These are phyloP conservation scores for Russula earlei DNA, from an alignment of 768 basidiomycete species.

Conservation along the genomic window DNA sequence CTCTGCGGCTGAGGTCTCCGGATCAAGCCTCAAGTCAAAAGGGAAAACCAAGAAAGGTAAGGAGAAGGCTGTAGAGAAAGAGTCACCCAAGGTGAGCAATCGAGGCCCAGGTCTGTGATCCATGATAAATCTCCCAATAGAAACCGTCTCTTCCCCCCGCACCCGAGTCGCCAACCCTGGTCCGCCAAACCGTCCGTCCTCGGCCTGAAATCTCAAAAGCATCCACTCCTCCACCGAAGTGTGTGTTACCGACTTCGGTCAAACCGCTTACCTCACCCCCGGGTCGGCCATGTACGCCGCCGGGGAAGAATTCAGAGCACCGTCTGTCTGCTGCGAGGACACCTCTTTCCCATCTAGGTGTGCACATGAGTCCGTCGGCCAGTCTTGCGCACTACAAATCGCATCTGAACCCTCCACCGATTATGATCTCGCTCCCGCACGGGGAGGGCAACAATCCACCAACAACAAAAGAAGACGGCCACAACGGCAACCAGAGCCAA, in stretches of 20 bases:
- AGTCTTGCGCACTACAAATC: constrained; percentile 63
- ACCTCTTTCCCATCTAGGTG: constrained; percentile 56
- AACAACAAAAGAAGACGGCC: constrained; percentile 23
- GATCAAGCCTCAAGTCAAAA: constrained; percentile 6
- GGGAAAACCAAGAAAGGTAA: constrained; percentile 18
- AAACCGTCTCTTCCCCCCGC: constrained; percentile 14
- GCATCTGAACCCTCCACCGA: constrained; percentile 53
- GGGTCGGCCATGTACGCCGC: constrained; percentile 32
- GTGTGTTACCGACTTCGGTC: neutral
- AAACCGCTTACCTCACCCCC: constrained; percentile 29
- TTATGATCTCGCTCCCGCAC: constrained; percentile 23
- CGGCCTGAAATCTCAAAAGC: neutral
- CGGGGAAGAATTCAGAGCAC: constrained; percentile 23
- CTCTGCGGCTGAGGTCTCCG: neutral
- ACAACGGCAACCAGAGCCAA: neutral
- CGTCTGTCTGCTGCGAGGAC: constrained; percentile 54
- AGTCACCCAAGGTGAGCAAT: constrained; percentile 4
- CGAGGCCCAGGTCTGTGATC: neutral
- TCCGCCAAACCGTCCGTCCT: constrained; percentile 8
- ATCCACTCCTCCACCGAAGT: constrained; percentile 11
- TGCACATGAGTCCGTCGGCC: constrained; percentile 60
- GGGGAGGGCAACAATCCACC: constrained; percentile 26
- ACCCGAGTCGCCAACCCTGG: constrained; percentile 18
- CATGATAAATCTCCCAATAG: neutral
- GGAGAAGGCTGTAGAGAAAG: constrained; percentile 7